Base-by-base conservation (phyloP, 1,284 basidiomycete genomes). In the Apiotrichum siamense region DNA sequence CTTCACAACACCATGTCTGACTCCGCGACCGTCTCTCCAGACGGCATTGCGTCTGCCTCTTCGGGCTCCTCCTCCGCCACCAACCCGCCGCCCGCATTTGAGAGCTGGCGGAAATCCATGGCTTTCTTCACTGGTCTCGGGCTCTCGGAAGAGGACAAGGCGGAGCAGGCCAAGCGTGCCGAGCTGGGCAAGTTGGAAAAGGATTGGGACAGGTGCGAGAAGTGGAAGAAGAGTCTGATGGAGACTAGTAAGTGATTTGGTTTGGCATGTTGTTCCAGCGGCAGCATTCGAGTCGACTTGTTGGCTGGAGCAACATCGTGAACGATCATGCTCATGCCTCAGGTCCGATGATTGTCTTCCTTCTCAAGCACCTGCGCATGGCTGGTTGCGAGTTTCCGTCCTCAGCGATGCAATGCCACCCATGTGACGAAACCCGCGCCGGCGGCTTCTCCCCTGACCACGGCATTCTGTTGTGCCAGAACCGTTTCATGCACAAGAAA, bases 291-390 rank as follows among this genome's bases (percentile, higher is more conserved):
- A n/a, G n/a, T n/a, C n/a, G n/a, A n/a, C n/a, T n/a, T n/a, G n/a
- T n/a, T n/a, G n/a, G n/a, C n/a, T n/a, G n/a, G n/a, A n/a, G n/a
- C n/a, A n/a, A n/a, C n/a, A n/a, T n/a, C n/a, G 21, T 13, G n/a
- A 9, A n/a, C 11, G 10, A 10, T 21, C 26, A 41, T 24, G 10
- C 23, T 41, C 21, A 41, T 21, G 15, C 23, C n/a, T 5, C 64
- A 93, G 90, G 89, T 67, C 89, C 90, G 10, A 77, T 83, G 9
- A 81, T 94, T 3, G 80, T 84, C 5, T 94, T 94, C 74, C 87
- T 96, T 83, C 78, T 92, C 44, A 86, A 89, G 62, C 90, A 93
- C 63, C 80, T 96, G 31, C 58, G 66, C 17, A 79, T 83, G 53
- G 77, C 85, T 0, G 82, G 83, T 23, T 88, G 84, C 35, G 84